Evolutionary conservation across 1,139 yeast species (phyloP), one percentile per base, ranked within the genome.

Genomic region (Nakaseomyces nivariensis): DNA sequence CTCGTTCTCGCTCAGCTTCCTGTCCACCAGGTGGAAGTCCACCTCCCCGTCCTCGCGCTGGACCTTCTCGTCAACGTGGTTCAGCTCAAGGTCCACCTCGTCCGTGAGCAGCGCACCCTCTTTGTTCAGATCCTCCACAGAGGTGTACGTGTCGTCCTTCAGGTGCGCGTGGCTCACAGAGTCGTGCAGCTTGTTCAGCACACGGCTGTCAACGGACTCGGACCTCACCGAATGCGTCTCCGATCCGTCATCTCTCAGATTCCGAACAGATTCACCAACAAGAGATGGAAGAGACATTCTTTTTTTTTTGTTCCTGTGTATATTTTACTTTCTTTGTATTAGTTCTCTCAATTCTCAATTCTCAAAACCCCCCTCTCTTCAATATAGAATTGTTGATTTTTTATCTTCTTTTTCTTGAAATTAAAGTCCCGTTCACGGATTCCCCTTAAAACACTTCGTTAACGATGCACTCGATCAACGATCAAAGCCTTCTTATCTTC

Each of bases 21-120:
- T 10, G 32, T 38, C 43, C 9, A 13, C 43, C 13, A 38, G 29
- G 43, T 29, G 33, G 44, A 27, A 41, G 25, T 41, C 44, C 5
- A 29, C 44, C 25, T 41, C 44, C 24, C 22, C 25, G 24, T 41
- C 44, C 34, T 41, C 25, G 10, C 44, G 24, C 25, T 41, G 44
- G 5, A 41, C 44, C n/a, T 38, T 38, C 13, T 13, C 45, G 10
- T 44, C 49, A 6, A 38, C 47, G 6, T 37, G 47, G 34, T 46
- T 43, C 22, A 51, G 51, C 43, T 60, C 62, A 41, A 62, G 51
- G 45, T 58, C 62, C n/a, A 59, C 52, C 45, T 62, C 67, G 48
- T 63, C 67, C 11, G 64, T 62, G 43, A 63, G 50, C 45, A 63
- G 50, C 22, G 66, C 66, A 11, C 67, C 67, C 49, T 61, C 64